Conservation (phyloP, 768 basidiomycete genomes). For the Trametes sanguinea region DNA sequence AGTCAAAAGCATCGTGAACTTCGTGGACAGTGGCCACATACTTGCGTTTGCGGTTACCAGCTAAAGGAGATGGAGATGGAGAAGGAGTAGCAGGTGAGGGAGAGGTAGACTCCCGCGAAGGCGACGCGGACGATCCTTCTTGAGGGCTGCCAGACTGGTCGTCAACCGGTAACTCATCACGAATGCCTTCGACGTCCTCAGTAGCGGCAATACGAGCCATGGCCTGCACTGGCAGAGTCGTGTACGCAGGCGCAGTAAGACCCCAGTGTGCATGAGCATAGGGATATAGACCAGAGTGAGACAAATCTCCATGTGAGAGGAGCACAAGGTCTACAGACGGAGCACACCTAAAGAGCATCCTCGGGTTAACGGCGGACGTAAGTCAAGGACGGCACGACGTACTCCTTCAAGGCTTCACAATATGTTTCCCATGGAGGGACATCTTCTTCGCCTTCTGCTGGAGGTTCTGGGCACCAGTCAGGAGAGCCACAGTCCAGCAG, state of each 20-base stretch:
- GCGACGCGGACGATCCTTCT: slow-evolving; percentile 28
- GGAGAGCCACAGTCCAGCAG: slow-evolving; percentile 94
- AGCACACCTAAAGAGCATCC: slow-evolving; percentile 53
- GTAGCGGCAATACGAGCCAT: slow-evolving; percentile 91
- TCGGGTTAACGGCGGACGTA: background rate
- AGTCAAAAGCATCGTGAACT: slow-evolving; percentile 91
- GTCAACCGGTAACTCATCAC: slow-evolving; percentile 73
- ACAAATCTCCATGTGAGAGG: slow-evolving; percentile 90
- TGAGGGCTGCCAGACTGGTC: slow-evolving; percentile 30
- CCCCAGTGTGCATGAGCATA: slow-evolving; percentile 89
- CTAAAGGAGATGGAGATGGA: background rate
- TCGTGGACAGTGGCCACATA: slow-evolving; percentile 79
- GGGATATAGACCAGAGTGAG: slow-evolving; percentile 89
- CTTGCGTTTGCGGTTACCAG: slow-evolving; percentile 43
- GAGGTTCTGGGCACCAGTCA: slow-evolving; percentile 72
- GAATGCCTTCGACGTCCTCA: slow-evolving; percentile 82
- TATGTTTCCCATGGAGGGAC: slow-evolving; percentile 60
- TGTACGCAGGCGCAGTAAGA: slow-evolving; percentile 88
- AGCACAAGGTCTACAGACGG: slow-evolving; percentile 88
- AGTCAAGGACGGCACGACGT: slow-evolving; percentile 30
- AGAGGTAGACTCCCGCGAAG: slow-evolving; percentile 29
- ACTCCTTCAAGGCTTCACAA: slow-evolving; percentile 69
- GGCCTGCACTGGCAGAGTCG: slow-evolving; percentile 92
- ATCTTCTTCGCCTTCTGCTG: slow-evolving; percentile 31
- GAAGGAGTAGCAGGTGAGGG: slow-evolving; percentile 6